Base-by-base conservation (phyloP, 768 basidiomycete species). In the Rhizopogon sp. region DNA sequence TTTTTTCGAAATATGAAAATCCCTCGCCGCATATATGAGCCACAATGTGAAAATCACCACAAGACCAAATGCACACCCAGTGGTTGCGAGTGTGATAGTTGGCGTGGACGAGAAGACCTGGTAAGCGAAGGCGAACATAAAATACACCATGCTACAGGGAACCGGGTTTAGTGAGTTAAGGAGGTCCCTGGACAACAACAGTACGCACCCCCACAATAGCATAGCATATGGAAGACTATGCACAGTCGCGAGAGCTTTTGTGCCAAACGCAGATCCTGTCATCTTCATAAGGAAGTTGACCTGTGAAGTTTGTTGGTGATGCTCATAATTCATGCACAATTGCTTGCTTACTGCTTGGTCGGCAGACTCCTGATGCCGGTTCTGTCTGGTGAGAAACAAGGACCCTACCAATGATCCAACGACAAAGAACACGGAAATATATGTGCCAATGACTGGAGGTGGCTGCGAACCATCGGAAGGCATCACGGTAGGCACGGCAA, bases 401-500 rank as follows among this genome's bases (percentile, higher is more conserved):
- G 68, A 70, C 11, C 73, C 60, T 20, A 76, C 55, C 46, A 73
- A 66, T 31, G 67, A 67, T 3, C 67, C 69, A 31, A 76, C 56
- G 51, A 64, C 70, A 17, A 66, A 60, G 6, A 75, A 50, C 5
- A 68, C 68, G 1, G 77, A 77, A 7, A 72, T 52, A 41, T 75
- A 77, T 41, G 65, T 0, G 62, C 45, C 3, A 56, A 68, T 14
- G 67, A 47, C 29, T 1, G n/a, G 31, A 10, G 31, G 31, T 10
- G 31, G 31, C 10, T 8, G 31, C 10, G 31, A 10, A 33, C 8
- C 31, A 9, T 33, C 31, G 8, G 31, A 2, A 33, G 31, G 31
- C 31, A 33, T 73, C 35, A 77, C 71, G 39, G 69, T 67, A 25
- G 76, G 76, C 13, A 83, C 80, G 9, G 79, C 76, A 9, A 84